phyloP scores from a whole-genome alignment of 2,329 filamentous ascomycete genomes.

The Trichoderma afroharzianum region DNA sequence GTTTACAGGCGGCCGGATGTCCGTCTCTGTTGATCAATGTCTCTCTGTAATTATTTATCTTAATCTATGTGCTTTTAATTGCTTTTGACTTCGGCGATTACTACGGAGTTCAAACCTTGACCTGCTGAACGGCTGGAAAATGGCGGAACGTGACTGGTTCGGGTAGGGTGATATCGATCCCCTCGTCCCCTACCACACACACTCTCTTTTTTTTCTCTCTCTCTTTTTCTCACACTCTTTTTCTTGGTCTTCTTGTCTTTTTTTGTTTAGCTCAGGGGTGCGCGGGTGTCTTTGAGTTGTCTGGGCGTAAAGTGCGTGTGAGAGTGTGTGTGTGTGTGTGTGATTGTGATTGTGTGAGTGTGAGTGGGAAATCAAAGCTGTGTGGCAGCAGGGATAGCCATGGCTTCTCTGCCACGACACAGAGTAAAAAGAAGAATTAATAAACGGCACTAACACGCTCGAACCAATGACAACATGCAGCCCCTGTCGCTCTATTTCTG shows the following conservation, averaged over 20 bases:
- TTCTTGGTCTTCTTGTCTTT: background rate
- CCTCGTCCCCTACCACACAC: background rate
- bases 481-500: background rate
- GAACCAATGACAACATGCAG: conserved; percentile 1
- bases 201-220: background rate
- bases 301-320: background rate
- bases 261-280: conserved; percentile 7
- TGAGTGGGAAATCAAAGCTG: background rate
- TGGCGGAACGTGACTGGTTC: background rate
- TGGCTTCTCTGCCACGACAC: background rate
- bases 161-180: background rate
- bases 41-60: background rate
- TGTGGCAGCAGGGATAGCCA: conserved; percentile 13
- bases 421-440: background rate
- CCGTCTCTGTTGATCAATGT: background rate
- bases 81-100: background rate
- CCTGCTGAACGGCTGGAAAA: background rate
- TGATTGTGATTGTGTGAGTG: background rate
- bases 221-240: background rate
- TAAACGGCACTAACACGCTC: background rate
- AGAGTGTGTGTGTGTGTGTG: background rate
- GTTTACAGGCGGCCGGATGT: background rate
- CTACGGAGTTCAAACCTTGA: background rate
- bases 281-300: background rate
- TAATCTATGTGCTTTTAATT: background rate